These are phyloP conservation scores for Neocallimastix lanati DNA, from an alignment of 192 early-diverging fungal genomes.

Conservation along the genomic window DNA sequence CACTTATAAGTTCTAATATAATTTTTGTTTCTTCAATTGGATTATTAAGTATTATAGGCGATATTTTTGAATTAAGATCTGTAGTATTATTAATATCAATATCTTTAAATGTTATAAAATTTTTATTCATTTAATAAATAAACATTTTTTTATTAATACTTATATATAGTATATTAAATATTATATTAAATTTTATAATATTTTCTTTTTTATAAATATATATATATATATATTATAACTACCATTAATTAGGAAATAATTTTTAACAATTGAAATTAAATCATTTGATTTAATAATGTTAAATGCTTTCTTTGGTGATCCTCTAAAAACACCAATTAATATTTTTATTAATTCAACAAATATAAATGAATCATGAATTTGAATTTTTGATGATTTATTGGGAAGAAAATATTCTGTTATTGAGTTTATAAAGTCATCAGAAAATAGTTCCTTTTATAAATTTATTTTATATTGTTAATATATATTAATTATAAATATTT, in stretches of 20 bases:
- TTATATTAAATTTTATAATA: no score
- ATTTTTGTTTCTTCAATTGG: neutral
- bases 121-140: no score
- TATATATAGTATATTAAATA: no score
- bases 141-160: no score
- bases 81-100: neutral
- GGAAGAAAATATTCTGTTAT: neutral
- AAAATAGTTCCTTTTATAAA: neutral
- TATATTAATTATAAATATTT: no score
- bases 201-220: no score
- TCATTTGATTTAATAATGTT: neutral
- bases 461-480: neutral
- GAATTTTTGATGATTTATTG: neutral
- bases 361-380: neutral
- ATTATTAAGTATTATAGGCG: neutral
- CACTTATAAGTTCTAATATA: neutral
- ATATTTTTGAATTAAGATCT: neutral
- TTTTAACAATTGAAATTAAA: neutral
- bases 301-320: neutral
- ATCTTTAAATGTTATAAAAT: neutral
- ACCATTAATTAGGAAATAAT: neutral
- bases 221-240: neutral
- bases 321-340: neutral
- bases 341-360: neutral
- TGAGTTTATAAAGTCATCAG: neutral